Evolutionary conservation across 805 yeast genomes (phyloP).

Genomic region (Metschnikowia lachancei): DNA sequence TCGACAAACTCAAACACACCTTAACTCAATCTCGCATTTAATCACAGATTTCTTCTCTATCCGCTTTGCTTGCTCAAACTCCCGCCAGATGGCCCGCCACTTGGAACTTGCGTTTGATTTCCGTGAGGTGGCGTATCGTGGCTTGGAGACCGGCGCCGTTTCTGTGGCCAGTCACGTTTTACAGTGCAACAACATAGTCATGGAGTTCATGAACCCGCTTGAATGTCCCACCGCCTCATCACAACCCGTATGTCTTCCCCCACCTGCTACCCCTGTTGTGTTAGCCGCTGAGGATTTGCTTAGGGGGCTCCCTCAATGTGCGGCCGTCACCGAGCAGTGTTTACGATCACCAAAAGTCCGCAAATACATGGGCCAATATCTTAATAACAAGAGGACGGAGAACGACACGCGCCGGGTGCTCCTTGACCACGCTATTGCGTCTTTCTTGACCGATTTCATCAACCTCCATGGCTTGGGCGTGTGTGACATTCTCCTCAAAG

Average conservation of each 20-base stretch:
- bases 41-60: slow-evolving; percentile 53
- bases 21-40: slow-evolving; percentile 14
- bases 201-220: slow-evolving; percentile 48
- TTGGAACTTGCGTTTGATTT: slow-evolving; percentile 63
- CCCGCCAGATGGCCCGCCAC: slow-evolving; percentile 58
- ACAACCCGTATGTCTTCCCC: slow-evolving; percentile 1
- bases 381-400: not conserved
- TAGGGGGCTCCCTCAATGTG: slow-evolving; percentile 2
- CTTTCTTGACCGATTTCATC: slow-evolving; percentile 26
- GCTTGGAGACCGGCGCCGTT: slow-evolving; percentile 66
- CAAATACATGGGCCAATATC: not conserved
- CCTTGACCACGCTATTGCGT: slow-evolving; percentile 11
- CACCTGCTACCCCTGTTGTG: slow-evolving; percentile 6
- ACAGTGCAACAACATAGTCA: slow-evolving; percentile 49
- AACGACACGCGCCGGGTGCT: slow-evolving; percentile 1
- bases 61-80: slow-evolving; percentile 72
- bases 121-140: slow-evolving; percentile 55
- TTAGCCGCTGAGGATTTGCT: slow-evolving; percentile 7
- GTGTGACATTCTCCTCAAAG: slow-evolving; percentile 71
- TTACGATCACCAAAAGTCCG: slow-evolving; percentile 4
- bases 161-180: slow-evolving; percentile 59
- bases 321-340: slow-evolving; percentile 2
- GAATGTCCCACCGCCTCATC: slow-evolving; percentile 20
- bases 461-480: slow-evolving; percentile 72
- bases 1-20: slow-evolving; percentile 24